Percentiles rank a stretch among this genome's conserved stretches.
Conservation (phyloP, 2,329 filamentous ascomycete species). For the Paracoccidioides brasiliensis region DNA sequence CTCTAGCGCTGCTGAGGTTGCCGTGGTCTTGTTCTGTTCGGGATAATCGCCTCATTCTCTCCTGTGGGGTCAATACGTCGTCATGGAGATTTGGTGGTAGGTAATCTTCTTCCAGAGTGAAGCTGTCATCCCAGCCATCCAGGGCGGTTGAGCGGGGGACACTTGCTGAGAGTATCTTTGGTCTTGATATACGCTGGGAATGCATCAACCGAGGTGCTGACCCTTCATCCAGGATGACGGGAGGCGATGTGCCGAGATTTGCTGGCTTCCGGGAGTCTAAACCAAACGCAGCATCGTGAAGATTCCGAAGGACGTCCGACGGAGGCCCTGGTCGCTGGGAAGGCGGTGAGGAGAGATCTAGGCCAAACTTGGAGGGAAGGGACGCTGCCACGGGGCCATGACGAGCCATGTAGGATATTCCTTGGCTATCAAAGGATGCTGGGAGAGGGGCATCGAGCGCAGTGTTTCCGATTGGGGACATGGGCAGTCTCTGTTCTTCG, state of each 20-base stretch:
- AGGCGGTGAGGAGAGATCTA: slow-evolving; percentile 58
- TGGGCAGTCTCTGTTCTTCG: slow-evolving; percentile 61
- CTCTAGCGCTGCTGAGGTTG: slow-evolving; percentile 30
- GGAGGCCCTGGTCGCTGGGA: slow-evolving; percentile 55
- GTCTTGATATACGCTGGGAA: slow-evolving; percentile 50
- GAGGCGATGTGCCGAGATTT: slow-evolving; percentile 44
- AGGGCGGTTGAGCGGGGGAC: slow-evolving; percentile 39
- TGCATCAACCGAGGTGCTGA: slow-evolving; percentile 48
- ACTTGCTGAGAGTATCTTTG: slow-evolving; percentile 48
- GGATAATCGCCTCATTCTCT: slow-evolving; percentile 46
- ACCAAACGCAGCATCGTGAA: slow-evolving; percentile 55
- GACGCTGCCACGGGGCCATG: slow-evolving; percentile 87
- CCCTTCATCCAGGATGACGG: slow-evolving; percentile 51
- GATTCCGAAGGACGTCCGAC: slow-evolving; percentile 47
- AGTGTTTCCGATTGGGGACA: slow-evolving; percentile 65
- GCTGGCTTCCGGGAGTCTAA: slow-evolving; percentile 53
- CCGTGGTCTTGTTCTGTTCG: slow-evolving; percentile 42
- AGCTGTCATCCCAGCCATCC: slow-evolving; percentile 50
- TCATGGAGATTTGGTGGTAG: slow-evolving; percentile 58
- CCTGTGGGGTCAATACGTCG: slow-evolving; percentile 49
- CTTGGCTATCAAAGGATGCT: slow-evolving; percentile 91
- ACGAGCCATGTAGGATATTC: slow-evolving; percentile 79
- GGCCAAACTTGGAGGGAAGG: slow-evolving; percentile 78
- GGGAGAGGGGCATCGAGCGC: slow-evolving; percentile 85
- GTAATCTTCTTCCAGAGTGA: slow-evolving; percentile 80